Evolutionary conservation across 2,329 filamentous ascomycete genomes (phyloP).

Genomic region (Bipolaris cookei): DNA sequence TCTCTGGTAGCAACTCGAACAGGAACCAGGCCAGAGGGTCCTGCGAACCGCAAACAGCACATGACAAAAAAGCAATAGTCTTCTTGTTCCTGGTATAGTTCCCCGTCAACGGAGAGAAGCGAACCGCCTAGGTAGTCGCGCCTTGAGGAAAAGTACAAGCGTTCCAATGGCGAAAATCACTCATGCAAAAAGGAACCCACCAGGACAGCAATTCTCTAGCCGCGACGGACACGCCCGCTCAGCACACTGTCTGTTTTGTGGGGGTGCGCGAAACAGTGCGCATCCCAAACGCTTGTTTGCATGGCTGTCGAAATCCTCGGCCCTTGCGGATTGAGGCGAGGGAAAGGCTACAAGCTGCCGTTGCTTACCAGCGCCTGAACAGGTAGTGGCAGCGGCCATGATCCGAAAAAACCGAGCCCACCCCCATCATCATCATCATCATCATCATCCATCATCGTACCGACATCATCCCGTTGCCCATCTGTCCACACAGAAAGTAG

Average conservation of each 20-base stretch:
- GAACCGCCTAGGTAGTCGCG: constrained; percentile 6
- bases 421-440: neutral
- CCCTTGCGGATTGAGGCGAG: neutral
- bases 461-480: neutral
- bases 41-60: neutral
- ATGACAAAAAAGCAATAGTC: neutral
- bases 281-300: neutral
- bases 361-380: no score
- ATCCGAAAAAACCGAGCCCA: neutral
- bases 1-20: neutral
- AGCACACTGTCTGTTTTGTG: constrained; percentile 8
- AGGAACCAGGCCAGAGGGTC: neutral
- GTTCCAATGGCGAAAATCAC: constrained; percentile 44
- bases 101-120: constrained; percentile 1
- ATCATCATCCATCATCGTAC: neutral
- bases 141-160: constrained; percentile 2
- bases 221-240: constrained; percentile 7
- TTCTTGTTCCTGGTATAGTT: neutral
- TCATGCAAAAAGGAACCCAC: constrained; percentile 30
- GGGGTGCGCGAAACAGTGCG: neutral
- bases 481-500: neutral
- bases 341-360: neutral
- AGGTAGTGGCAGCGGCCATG: neutral
- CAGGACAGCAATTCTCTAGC: neutral
- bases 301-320: neutral